These are phyloP conservation scores for Tuber borchii DNA, from an alignment of 495 filamentous ascomycete species.

Conservation along the genomic window DNA sequence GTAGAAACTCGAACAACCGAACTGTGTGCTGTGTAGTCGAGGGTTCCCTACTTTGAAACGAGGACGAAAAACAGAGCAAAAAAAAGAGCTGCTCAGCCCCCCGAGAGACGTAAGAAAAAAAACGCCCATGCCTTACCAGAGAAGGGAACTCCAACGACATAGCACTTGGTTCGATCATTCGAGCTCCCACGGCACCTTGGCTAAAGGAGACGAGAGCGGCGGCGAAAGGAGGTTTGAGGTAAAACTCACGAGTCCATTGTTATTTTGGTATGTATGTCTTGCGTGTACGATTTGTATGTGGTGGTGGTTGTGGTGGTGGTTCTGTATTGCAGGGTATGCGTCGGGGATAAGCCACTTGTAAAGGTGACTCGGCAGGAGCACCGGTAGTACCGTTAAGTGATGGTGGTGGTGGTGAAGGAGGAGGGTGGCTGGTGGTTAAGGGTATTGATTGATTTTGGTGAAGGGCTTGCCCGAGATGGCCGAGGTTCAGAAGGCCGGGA, in stretches of 20 bases:
- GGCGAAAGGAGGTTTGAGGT: constrained; percentile 2
- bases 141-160: neutral
- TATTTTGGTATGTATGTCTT: neutral
- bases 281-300: constrained; percentile 12
- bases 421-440: neutral
- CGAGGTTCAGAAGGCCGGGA: neutral
- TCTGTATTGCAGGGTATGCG: neutral
- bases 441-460: neutral
- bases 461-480: neutral
- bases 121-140: neutral
- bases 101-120: neutral
- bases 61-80: neutral
- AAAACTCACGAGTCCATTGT: constrained; percentile 39
- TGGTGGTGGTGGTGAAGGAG: neutral
- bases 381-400: no score
- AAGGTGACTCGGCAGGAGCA: neutral
- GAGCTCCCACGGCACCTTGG: neutral
- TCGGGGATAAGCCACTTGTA: neutral
- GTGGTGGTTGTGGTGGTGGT: constrained; percentile 8
- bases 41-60: constrained; percentile 7
- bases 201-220: neutral
- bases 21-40: constrained; percentile 5
- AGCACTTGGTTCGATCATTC: neutral
- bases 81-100: neutral
- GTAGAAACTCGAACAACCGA: neutral